Evolutionary conservation across 768 basidiomycete genomes (phyloP).

Genomic region (Auricularia heimuer): DNA sequence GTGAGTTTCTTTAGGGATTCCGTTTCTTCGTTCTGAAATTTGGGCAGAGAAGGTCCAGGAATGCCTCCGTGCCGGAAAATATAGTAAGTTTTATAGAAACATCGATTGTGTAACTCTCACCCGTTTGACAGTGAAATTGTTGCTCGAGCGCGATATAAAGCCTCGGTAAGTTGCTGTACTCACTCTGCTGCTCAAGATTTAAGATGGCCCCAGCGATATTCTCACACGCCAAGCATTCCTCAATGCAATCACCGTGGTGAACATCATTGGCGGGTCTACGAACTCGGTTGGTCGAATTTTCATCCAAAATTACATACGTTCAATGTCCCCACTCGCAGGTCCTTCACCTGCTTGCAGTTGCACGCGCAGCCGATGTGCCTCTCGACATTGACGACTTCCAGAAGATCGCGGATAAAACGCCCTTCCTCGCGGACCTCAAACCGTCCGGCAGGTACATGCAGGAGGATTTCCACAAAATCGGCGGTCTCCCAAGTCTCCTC

Average conservation of each 20-base stretch:
- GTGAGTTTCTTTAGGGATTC: conserved; percentile 24
- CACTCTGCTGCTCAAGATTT: neutral
- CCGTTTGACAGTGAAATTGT: conserved; percentile 35
- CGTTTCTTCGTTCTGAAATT: neutral
- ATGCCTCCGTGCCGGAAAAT: conserved; percentile 67
- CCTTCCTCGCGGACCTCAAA: conserved; percentile 77
- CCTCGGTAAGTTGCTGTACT: conserved; percentile 40
- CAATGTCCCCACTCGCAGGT: conserved; percentile 24
- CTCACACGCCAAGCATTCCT: conserved; percentile 63
- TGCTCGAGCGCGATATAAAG: conserved; percentile 72
- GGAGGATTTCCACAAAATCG: conserved; percentile 81
- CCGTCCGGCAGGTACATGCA: conserved; percentile 83
- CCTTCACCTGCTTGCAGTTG: conserved; percentile 76
- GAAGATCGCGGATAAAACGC: conserved; percentile 64
- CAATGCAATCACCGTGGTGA: conserved; percentile 75
- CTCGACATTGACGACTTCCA: conserved; percentile 85
- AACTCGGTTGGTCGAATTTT: conserved; percentile 50
- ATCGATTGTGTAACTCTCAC: no score
- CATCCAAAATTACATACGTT: no score
- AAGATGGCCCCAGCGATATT: conserved; percentile 36
- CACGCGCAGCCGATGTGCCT: conserved; percentile 63
- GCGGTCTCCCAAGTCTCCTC: conserved; percentile 74
- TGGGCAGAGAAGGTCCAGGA: conserved; percentile 67
- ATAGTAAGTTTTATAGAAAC: conserved; percentile 18
- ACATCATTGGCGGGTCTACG: conserved; percentile 77